Evolutionary conservation across 2,329 filamentous ascomycete genomes (phyloP).

Genomic region (Epichloe glyceriae): DNA sequence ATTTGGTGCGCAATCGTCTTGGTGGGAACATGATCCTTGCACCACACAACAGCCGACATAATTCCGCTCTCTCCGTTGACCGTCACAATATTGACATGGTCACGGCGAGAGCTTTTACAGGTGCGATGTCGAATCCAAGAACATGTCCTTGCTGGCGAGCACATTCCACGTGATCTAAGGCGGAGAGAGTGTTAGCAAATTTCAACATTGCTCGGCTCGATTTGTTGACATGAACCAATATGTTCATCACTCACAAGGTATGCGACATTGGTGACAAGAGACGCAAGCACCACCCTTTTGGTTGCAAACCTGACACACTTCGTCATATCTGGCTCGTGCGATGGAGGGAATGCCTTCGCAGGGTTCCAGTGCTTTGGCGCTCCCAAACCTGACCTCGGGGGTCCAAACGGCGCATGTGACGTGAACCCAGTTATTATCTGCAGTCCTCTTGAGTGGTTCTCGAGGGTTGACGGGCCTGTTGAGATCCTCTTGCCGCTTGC

Average conservation of each 20-base stretch:
- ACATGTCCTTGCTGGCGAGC: conserved; percentile 71
- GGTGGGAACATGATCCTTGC: conserved; percentile 68
- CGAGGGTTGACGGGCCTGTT: conserved; percentile 74
- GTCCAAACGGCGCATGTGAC: conserved; percentile 88
- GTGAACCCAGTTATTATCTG: conserved; percentile 97
- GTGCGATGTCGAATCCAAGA: conserved; percentile 81
- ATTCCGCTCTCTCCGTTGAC: conserved; percentile 68
- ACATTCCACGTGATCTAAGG: conserved; percentile 62
- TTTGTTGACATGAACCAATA: neutral
- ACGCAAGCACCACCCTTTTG: conserved; percentile 65
- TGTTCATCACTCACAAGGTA: conserved; percentile 26
- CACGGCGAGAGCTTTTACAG: conserved; percentile 74
- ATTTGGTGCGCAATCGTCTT: conserved; percentile 67
- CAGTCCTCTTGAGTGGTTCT: conserved; percentile 85
- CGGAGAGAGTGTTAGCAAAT: conserved; percentile 5
- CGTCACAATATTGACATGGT: conserved; percentile 66
- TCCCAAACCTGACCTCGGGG: conserved; percentile 84
- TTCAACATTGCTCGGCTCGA: neutral
- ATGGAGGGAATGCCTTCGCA: conserved; percentile 87
- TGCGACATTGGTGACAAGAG: conserved; percentile 62
- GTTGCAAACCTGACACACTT: conserved; percentile 76
- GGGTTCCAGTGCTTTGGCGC: conserved; percentile 66
- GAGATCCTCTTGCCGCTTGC: conserved; percentile 68
- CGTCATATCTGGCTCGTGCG: conserved; percentile 56
- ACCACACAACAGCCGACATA: conserved; percentile 84